Percentiles rank a stretch among this genome's conserved stretches.
phyloP scores from a whole-genome alignment of 2,329 filamentous ascomycete genomes.

The Diaporthe humulicola region DNA sequence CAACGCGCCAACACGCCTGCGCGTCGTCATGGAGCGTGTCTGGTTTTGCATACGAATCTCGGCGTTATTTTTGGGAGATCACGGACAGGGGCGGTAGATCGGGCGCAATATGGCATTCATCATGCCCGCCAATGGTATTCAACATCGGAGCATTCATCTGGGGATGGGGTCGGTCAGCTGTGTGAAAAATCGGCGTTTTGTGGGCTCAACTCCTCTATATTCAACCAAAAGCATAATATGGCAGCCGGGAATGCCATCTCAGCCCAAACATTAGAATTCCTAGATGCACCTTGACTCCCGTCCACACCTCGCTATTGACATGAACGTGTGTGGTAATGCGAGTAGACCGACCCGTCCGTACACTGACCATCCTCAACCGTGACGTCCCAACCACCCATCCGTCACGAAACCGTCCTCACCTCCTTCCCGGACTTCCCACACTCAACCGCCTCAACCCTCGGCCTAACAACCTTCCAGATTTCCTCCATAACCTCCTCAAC shows the following conservation, averaged over 20 bases:
- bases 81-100: constrained; percentile 1
- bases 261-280: not conserved
- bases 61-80: constrained; percentile 38
- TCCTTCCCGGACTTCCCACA: constrained; percentile 57
- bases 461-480: constrained; percentile 66
- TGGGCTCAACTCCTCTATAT: constrained; percentile 44
- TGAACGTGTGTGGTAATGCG: not conserved
- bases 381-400: not conserved
- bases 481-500: constrained; percentile 69
- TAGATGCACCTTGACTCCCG: not conserved
- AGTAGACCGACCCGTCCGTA: no score
- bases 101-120: constrained; percentile 37
- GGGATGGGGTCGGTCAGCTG: constrained; percentile 16
- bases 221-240: constrained; percentile 14
- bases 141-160: constrained; percentile 28
- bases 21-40: constrained; percentile 26
- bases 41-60: constrained; percentile 32
- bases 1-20: constrained; percentile 32
- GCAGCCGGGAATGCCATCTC: not conserved
- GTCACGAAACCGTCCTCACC: constrained; percentile 61
- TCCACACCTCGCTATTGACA: not conserved
- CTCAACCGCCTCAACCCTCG: constrained; percentile 63
- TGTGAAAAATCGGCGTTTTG: constrained; percentile 38
- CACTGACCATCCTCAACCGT: not conserved
- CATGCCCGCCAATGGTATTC: constrained; percentile 35